Base-by-base conservation (phyloP, 192 early-diverging fungal species). In the Phlyctochytrium arcticum region DNA sequence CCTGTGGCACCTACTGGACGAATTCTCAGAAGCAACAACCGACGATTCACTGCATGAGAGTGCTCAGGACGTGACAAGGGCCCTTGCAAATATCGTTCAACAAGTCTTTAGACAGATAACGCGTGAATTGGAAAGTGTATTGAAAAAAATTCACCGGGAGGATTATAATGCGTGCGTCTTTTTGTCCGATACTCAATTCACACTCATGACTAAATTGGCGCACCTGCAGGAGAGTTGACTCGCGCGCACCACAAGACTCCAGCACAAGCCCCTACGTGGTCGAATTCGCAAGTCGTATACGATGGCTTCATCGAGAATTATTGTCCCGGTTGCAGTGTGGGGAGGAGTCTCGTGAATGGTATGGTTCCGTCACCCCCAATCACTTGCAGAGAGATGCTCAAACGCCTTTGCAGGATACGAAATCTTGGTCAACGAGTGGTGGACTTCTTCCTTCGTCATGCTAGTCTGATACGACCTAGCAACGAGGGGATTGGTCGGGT, bases 381-480 rank as follows among this genome's bases (percentile, higher is more conserved):
- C 36, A 32, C 3, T 46, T 33, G 8, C 6, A 34, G 21, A 44
- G 42, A 44, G 15, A 44, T 66, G 1, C 32, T 36, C 48, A 65
- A 53, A 8, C 15, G 2, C 31, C 21, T 17, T 12, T 23, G 0
- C 29, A 78, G 82, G 83, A 68, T 79, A 33, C 65, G 72, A 3
- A n/a, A 70, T 0, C 53, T 84, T 31, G 78, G 66, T 24, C 57
- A 49, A 2, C 67, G 77, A n/a, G 24, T 84, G 10, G 42, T 84
- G 53, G 68, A 80, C 33, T 75, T 87, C 42, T 88, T 88, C 69
- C 56, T 89, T n/a, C 80, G 85, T 27, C 86, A 90, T 65, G 84
- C 82, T 29, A 82, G 77, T 63, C 27, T 89, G 12, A 71, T 88
- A 24, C 79, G 80, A 15, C 82, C 87, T 3, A 48, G 85, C 9